These are phyloP conservation scores for Coemansia sp. DNA, from an alignment of 192 early-diverging fungal genomes.

Conservation along the genomic window DNA sequence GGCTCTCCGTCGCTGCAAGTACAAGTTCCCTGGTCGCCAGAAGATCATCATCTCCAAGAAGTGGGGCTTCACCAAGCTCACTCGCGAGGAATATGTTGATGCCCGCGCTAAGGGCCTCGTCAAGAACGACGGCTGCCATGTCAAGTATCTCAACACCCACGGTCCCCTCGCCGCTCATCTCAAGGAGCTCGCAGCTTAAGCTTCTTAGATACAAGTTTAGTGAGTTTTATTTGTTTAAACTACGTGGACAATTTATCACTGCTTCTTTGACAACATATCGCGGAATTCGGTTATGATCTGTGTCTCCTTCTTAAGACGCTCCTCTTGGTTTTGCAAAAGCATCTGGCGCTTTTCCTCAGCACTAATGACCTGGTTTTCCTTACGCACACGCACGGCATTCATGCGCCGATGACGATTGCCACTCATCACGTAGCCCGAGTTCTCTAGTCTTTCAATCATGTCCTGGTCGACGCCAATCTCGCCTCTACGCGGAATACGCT, in stretches of 20 bases:
- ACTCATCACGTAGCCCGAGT: conserved; percentile 94
- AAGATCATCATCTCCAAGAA: conserved; percentile 99
- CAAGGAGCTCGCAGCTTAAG: conserved; percentile 22
- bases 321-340: conserved; percentile 85
- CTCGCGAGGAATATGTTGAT: conserved; percentile 85
- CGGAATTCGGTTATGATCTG: conserved; percentile 91
- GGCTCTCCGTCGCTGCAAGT: conserved; percentile 91
- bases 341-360: conserved; percentile 92
- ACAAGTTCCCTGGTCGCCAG: conserved; percentile 99
- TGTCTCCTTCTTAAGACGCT: conserved; percentile 85
- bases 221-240: conserved; percentile 1
- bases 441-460: conserved; percentile 83
- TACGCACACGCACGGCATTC: conserved; percentile 94
- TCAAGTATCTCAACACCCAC: conserved; percentile 90
- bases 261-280: conserved; percentile 71
- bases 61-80: conserved; percentile 99
- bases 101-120: conserved; percentile 74
- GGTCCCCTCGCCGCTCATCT: conserved; percentile 70
- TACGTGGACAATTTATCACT: conserved; percentile 8
- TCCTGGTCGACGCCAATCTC: conserved; percentile 90
- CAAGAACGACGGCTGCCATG: conserved; percentile 91
- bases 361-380: conserved; percentile 95
- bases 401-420: conserved; percentile 91
- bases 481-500: conserved; percentile 95
- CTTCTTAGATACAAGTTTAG: not conserved